These are phyloP conservation scores for Magnolia kwangsiensis DNA, from an alignment of 164 flowering plant genomes.

Conservation along the genomic window DNA sequence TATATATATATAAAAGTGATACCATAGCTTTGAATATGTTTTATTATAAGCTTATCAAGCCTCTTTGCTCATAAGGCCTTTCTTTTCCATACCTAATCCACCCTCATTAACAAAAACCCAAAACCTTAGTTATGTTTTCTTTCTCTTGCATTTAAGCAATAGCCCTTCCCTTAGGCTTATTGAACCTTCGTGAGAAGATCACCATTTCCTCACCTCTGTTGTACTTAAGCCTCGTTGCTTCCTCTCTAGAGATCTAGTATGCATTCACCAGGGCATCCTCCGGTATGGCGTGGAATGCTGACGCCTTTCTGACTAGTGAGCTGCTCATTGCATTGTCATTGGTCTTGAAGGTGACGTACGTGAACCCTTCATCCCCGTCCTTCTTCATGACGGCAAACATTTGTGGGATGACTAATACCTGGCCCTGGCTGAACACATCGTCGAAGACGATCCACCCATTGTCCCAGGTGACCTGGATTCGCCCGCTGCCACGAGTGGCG, in stretches of 20 bases:
- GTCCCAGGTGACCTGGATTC: constrained; percentile 30
- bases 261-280: constrained; percentile 30
- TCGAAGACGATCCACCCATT: constrained; percentile 22
- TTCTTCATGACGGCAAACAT: constrained; percentile 21
- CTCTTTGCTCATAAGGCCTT: too few relatives aligned
- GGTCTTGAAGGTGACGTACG: constrained; percentile 43
- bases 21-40: too few relatives aligned
- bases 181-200: constrained; percentile 25
- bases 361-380: constrained; percentile 37
- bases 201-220: constrained; percentile 25
- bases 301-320: constrained; percentile 31
- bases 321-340: constrained; percentile 25
- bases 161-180: neutral
- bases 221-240: constrained; percentile 35
- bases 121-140: too few relatives aligned
- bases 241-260: constrained; percentile 22
- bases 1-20: too few relatives aligned
- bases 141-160: too few relatives aligned
- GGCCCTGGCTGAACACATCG: constrained; percentile 27
- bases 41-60: too few relatives aligned
- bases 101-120: too few relatives aligned
- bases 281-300: constrained; percentile 37
- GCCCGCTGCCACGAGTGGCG: constrained; percentile 31
- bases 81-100: too few relatives aligned
- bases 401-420: constrained; percentile 45